Base-by-base conservation (phyloP, 176 grass and related monocot genomes). In the Bothriochloa decipiens region DNA sequence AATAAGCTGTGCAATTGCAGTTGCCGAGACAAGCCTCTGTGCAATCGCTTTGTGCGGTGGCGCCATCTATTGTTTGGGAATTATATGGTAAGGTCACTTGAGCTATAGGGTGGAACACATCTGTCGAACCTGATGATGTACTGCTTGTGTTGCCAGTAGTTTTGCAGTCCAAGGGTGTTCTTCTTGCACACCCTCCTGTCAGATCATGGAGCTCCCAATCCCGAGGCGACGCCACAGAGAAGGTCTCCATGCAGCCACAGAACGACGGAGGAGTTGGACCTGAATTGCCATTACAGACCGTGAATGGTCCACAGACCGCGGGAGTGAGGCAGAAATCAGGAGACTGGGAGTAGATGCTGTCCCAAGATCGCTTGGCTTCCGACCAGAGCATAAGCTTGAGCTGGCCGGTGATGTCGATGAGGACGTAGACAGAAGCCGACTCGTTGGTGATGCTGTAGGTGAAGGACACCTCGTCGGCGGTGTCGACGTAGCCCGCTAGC, bases 241-340 rank as follows among this genome's bases (percentile, higher is more conserved):
- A 92, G 15, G 86, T 79, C 29, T 88, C 74, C 41, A 86, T 35
- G 22, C 86, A 92, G 6, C 64, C 22, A 69, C 90, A 92, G 15
- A n/a, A 57, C 4, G 25, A 63, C 20, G 39, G 5, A 6, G 46
- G 3, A 12, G 12, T 4, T 12, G 65, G 22, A 42, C 36, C 15
- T 32, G 35, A 61, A 46, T 28, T 28, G 2, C 65, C 73, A 8
- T 63, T 83, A 68, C 90, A 92, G 36, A 53, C 79, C 2, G 79
- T 76, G 23, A 61, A 76, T 25, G 74, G 74, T 16, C 74, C 74
- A 3, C 74, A 77, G 6, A 33, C 13, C 15, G 20, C 74, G 10
- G 7, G 4, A 0, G 52, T 7, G 1, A 35, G 13, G 74, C 74
- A 77, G 18, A 52, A 20, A 77, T 22, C 22, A 61, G 14, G 1